Evolutionary conservation across 2,329 filamentous ascomycete species (phyloP).

Genomic region (Phaeosphaeriaceae sp.): DNA sequence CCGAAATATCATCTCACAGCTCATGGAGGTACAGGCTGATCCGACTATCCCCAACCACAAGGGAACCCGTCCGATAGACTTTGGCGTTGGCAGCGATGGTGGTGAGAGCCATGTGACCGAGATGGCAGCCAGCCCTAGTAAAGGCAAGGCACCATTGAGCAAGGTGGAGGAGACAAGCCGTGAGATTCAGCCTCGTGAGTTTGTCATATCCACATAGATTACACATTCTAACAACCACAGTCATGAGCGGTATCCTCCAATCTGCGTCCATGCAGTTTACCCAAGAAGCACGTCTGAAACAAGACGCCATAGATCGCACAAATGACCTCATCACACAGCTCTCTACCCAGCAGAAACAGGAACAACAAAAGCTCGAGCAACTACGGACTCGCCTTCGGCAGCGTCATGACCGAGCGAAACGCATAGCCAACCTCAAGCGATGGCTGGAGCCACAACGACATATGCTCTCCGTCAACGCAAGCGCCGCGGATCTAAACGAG

Average conservation of each 20-base stretch:
- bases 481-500: conserved; percentile 51
- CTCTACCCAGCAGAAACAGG: conserved; percentile 78
- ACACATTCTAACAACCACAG: conserved; percentile 41
- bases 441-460: conserved; percentile 75
- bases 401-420: conserved; percentile 70
- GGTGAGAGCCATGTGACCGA: conserved; percentile 28
- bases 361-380: conserved; percentile 75
- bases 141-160: conserved; percentile 48
- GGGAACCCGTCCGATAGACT: conserved; percentile 88
- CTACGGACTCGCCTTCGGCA: conserved; percentile 72
- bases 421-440: conserved; percentile 78
- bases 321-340: conserved; percentile 83
- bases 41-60: conserved; percentile 91
- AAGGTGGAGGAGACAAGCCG: conserved; percentile 76
- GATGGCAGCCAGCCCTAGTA: conserved; percentile 43
- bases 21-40: conserved; percentile 93
- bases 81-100: conserved; percentile 81
- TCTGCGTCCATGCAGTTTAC: conserved; percentile 83
- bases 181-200: conserved; percentile 81
- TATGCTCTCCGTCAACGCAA: conserved; percentile 57
- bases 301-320: conserved; percentile 81
- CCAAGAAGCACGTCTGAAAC: conserved; percentile 81
- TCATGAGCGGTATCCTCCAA: conserved; percentile 82
- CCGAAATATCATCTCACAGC: conserved; percentile 92
- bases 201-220: neutral